phyloP scores from a whole-genome alignment of 140 eudicot genomes.

The Senecio squalidus region DNA sequence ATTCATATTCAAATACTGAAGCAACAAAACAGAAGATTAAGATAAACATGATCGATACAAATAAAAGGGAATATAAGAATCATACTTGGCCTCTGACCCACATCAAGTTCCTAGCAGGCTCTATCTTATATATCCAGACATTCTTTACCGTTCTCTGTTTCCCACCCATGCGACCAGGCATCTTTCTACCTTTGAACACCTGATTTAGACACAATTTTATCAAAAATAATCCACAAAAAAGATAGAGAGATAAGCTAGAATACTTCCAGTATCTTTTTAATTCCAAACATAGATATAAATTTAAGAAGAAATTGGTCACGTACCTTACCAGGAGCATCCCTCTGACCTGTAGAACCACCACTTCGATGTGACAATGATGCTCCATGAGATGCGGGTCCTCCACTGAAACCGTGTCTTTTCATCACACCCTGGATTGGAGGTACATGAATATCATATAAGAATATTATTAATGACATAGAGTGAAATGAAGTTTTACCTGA shows the following conservation, averaged over 20 bases:
- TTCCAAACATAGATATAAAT: neutral
- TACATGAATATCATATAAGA: too few relatives aligned
- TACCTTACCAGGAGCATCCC: constrained; percentile 98
- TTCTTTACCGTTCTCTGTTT: constrained; percentile 78
- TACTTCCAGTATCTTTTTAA: neutral
- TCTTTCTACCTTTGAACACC: constrained; percentile 91
- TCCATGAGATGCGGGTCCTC: constrained; percentile 92
- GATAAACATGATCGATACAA: neutral
- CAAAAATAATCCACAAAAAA: neutral
- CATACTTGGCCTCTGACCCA: constrained; percentile 98
- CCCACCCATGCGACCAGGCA: constrained; percentile 99
- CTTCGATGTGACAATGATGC: constrained; percentile 77
- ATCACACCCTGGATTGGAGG: constrained; percentile 93
- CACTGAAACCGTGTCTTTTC: constrained; percentile 64
- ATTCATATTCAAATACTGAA: too few relatives aligned
- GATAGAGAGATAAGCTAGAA: neutral
- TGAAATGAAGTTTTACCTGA: constrained; percentile 92
- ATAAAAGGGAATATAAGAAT: neutral
- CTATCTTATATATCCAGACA: constrained; percentile 93
- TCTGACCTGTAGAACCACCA: constrained; percentile 91
- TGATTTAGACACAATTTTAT: constrained; percentile 6
- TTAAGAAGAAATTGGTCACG: neutral
- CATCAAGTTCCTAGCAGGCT: constrained; percentile 87
- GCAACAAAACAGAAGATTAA: neutral
- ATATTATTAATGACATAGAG: too few relatives aligned